phyloP scores from a whole-genome alignment of 805 yeast genomes.

The Yamadazyma paraphyllophila region DNA sequence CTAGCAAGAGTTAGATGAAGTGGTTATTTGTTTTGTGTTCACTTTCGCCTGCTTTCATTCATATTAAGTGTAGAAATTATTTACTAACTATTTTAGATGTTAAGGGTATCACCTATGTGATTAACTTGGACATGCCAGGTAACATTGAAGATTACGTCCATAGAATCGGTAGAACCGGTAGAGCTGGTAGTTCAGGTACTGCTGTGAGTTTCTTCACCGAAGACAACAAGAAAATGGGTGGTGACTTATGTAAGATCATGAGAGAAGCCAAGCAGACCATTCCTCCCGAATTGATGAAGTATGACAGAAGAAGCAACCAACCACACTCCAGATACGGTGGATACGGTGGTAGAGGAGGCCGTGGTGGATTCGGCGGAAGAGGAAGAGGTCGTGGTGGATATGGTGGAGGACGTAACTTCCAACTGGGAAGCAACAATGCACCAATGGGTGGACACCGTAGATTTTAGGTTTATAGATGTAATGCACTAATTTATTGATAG shows the following conservation, averaged over 20 bases:
- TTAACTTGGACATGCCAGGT: slow-evolving; percentile 97
- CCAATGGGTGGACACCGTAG: slow-evolving; percentile 48
- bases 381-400: slow-evolving; percentile 49
- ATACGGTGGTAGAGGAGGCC: slow-evolving; percentile 55
- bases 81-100: slow-evolving; percentile 59
- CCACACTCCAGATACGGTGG: slow-evolving; percentile 49
- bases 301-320: slow-evolving; percentile 64
- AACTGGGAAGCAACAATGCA: slow-evolving; percentile 47
- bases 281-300: slow-evolving; percentile 74
- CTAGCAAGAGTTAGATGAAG: no score
- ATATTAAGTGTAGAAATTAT: neutral
- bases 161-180: slow-evolving; percentile 98
- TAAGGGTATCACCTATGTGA: slow-evolving; percentile 91
- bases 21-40: slow-evolving; percentile 2
- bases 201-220: slow-evolving; percentile 93
- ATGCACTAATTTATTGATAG: neutral
- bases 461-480: slow-evolving; percentile 21
- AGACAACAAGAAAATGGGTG: slow-evolving; percentile 83
- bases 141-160: slow-evolving; percentile 98
- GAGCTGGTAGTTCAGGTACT: slow-evolving; percentile 96
- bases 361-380: slow-evolving; percentile 48
- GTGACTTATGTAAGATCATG: slow-evolving; percentile 83
- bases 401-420: slow-evolving; percentile 29
- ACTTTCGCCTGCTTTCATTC: slow-evolving; percentile 6
- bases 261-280: slow-evolving; percentile 92